These are phyloP conservation scores for Coccomyxa sp. DNA, from an alignment of 139 green algal species.

Conservation along the genomic window DNA sequence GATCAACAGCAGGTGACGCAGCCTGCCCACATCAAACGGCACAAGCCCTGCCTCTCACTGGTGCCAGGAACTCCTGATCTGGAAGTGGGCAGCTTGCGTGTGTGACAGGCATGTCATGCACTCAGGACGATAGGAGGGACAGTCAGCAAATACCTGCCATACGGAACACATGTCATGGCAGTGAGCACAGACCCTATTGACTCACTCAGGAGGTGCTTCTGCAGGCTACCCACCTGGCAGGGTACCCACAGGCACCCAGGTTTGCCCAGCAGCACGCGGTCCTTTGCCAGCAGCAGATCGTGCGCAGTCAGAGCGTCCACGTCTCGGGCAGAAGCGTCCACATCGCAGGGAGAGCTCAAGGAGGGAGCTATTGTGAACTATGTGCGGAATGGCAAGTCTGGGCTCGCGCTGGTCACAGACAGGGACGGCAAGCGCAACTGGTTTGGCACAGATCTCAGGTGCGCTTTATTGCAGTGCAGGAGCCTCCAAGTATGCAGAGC, in stretches of 20 bases:
- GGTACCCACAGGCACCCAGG: too few relatives aligned
- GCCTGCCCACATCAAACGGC: background rate
- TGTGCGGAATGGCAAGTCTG: slow-evolving; percentile 22
- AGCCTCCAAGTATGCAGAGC: background rate
- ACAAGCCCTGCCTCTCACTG: background rate
- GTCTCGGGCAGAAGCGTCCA: background rate
- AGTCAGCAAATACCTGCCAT: too few relatives aligned
- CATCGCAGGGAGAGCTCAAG: background rate
- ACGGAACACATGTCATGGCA: too few relatives aligned
- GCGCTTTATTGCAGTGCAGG: background rate
- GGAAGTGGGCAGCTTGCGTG: background rate
- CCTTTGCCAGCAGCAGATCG: background rate
- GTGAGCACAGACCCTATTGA: too few relatives aligned
- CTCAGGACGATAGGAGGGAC: background rate
- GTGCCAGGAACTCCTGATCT: too few relatives aligned
- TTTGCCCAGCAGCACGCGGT: background rate
- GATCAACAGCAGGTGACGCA: background rate
- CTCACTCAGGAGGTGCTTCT: too few relatives aligned
- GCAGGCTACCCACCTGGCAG: too few relatives aligned
- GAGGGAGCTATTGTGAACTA: slow-evolving; percentile 31
- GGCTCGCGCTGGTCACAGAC: slow-evolving; percentile 33
- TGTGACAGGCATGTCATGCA: background rate
- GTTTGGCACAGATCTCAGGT: slow-evolving; percentile 42
- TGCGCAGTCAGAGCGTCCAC: background rate
- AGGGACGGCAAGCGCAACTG: slow-evolving; percentile 57